These are phyloP conservation scores for Sphagnurus paluster DNA, from an alignment of 1,284 basidiomycete species.

Conservation along the genomic window DNA sequence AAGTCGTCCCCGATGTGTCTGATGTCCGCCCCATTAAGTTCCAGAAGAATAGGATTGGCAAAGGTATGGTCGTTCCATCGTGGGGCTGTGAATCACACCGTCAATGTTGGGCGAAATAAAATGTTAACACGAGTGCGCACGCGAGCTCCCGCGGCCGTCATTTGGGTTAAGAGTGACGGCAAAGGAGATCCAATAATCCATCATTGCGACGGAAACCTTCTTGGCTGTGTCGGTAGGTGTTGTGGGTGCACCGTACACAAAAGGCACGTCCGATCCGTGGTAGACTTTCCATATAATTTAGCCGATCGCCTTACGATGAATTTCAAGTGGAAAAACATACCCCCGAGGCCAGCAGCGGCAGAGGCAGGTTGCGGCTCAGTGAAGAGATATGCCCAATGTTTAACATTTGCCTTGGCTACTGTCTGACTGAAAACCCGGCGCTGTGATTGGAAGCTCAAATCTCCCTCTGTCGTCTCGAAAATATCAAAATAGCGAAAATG, in stretches of 20 bases:
- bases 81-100: constrained; percentile 28
- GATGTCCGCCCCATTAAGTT: constrained; percentile 30
- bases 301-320: neutral
- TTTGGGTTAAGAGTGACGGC: constrained; percentile 49
- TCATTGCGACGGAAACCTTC: constrained; percentile 39
- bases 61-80: constrained; percentile 32
- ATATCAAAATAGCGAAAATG: no score
- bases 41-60: constrained; percentile 24
- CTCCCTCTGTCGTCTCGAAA: constrained; percentile 34
- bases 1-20: constrained; percentile 32
- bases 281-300: constrained; percentile 23
- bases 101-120: neutral
- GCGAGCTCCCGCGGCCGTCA: constrained; percentile 40
- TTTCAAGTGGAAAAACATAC: constrained; percentile 19
- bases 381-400: constrained; percentile 49
- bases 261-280: constrained; percentile 41
- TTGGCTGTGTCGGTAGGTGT: constrained; percentile 26
- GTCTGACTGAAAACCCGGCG: constrained; percentile 42
- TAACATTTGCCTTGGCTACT: constrained; percentile 37
- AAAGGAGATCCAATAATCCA: constrained; percentile 56
- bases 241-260: constrained; percentile 35
- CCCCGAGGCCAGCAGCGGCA: constrained; percentile 29
- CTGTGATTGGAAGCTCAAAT: constrained; percentile 41
- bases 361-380: constrained; percentile 38
- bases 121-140: constrained; percentile 25